Conservation (phyloP, 169 alveolate genomes). For the Plasmodium coatneyi region DNA sequence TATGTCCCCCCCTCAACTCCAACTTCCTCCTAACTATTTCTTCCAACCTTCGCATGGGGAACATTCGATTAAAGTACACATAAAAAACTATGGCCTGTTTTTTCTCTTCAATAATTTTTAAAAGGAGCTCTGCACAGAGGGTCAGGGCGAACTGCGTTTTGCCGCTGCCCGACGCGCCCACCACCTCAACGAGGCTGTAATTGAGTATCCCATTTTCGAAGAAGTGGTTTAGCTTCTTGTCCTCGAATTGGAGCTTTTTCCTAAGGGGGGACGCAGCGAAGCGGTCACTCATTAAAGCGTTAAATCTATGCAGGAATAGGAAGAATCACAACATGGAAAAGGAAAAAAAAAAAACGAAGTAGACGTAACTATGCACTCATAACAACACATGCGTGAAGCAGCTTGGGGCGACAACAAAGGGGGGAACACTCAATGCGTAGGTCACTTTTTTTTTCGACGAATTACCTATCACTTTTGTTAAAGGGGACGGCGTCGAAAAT, state of each 20-base stretch:
- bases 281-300: not conserved
- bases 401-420: not conserved
- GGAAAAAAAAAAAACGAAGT: not conserved
- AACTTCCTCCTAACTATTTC: constrained; percentile 21
- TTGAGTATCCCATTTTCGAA: constrained; percentile 59
- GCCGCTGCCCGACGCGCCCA: constrained; percentile 52
- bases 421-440: not conserved
- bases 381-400: not conserved
- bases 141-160: constrained; percentile 61
- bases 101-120: constrained; percentile 9
- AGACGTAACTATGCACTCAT: not conserved
- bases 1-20: not conserved
- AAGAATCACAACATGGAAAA: not conserved
- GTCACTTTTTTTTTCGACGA: not conserved
- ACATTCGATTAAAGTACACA: constrained; percentile 36
- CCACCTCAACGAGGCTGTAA: constrained; percentile 35
- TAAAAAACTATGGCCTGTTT: constrained; percentile 48
- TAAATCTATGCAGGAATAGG: not conserved
- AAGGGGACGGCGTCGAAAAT: constrained; percentile 48
- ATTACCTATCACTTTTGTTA: constrained; percentile 42
- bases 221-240: constrained; percentile 29
- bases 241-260: constrained; percentile 34
- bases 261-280: not conserved
- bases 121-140: constrained; percentile 42
- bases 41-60: constrained; percentile 28